phyloP scores from a whole-genome alignment of 208 protist species.

The Crithidia thermophila region DNA sequence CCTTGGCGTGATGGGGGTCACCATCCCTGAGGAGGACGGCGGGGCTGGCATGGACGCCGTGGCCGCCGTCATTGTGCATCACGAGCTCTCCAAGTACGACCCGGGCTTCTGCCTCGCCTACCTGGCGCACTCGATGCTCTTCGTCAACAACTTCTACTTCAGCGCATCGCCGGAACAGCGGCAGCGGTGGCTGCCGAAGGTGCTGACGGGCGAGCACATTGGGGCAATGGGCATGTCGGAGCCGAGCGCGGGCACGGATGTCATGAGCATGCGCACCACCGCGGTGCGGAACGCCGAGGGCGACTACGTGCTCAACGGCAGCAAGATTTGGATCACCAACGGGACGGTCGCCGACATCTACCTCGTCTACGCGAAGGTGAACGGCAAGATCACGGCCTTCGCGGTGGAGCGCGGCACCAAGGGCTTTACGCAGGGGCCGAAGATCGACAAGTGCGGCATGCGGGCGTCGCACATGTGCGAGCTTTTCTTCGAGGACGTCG shows the following conservation, averaged over 20 bases:
- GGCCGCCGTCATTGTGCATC: slow-evolving; percentile 74
- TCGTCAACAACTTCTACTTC: slow-evolving; percentile 86
- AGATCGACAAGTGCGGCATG: slow-evolving; percentile 89
- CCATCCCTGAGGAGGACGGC: slow-evolving; percentile 90
- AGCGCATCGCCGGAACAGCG: slow-evolving; percentile 91
- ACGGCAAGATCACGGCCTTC: slow-evolving; percentile 78
- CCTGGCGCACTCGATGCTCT: slow-evolving; percentile 80
- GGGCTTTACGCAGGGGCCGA: slow-evolving; percentile 64
- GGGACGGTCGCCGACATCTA: slow-evolving; percentile 95
- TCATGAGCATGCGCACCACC: slow-evolving; percentile 94
- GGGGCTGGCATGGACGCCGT: slow-evolving; percentile 89
- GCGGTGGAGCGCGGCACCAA: slow-evolving; percentile 54
- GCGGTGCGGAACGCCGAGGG: slow-evolving; percentile 78
- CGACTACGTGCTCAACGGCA: slow-evolving; percentile 94
- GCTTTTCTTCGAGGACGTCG: slow-evolving; percentile 75
- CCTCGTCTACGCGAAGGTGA: slow-evolving; percentile 97
- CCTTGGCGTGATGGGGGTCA: slow-evolving; percentile 96
- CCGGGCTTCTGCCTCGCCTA: slow-evolving; percentile 84
- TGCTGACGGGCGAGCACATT: slow-evolving; percentile 95
- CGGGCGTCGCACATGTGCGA: slow-evolving; percentile 79
- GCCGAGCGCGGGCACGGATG: slow-evolving; percentile 93
- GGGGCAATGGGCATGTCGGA: slow-evolving; percentile 98
- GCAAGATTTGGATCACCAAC: slow-evolving; percentile 99
- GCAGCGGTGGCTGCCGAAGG: slow-evolving; percentile 87
- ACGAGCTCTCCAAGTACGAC: slow-evolving; percentile 83